Conservation (phyloP, 768 basidiomycete species). For the Auricularia cornea region DNA sequence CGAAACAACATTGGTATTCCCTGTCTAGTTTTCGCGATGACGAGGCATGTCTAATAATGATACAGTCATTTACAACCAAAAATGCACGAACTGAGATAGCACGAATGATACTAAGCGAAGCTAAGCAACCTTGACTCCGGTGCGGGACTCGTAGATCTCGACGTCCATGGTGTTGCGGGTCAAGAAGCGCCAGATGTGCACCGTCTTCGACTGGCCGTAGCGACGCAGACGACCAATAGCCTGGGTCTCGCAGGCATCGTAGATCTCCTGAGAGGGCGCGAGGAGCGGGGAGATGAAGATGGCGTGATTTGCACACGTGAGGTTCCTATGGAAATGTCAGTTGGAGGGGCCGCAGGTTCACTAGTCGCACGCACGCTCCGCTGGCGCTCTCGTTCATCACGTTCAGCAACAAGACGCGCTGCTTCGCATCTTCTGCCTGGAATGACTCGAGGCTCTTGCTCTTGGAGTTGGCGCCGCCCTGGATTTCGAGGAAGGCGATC, state of each 20-base stretch:
- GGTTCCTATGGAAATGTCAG: conserved; percentile 36
- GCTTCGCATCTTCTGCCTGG: conserved; percentile 67
- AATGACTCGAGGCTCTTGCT: conserved; percentile 80
- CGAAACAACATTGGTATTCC: no score
- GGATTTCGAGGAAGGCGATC: conserved; percentile 73
- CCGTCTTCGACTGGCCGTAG: conserved; percentile 74
- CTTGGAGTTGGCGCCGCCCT: conserved; percentile 64
- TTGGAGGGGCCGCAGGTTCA: not conserved
- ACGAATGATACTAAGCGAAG: not conserved
- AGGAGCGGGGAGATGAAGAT: conserved; percentile 91
- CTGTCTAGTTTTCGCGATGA: no score
- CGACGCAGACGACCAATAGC: conserved; percentile 77
- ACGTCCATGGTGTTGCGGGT: conserved; percentile 85
- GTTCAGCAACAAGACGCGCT: conserved; percentile 73
- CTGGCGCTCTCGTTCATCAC: conserved; percentile 95
- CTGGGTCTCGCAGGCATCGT: conserved; percentile 75
- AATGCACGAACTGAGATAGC: not conserved
- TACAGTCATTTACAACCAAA: conserved; percentile 1
- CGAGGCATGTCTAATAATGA: not conserved
- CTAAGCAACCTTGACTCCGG: conserved; percentile 9
- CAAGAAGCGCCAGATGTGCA: conserved; percentile 75
- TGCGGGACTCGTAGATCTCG: conserved; percentile 58
- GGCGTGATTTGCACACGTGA: conserved; percentile 90
- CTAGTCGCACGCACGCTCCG: conserved; percentile 40
- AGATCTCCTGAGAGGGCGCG: conserved; percentile 71